Evolutionary conservation across 2,329 filamentous ascomycete species (phyloP), one percentile per base, ranked within the genome.

Genomic region (Bipolaris oryzae): DNA sequence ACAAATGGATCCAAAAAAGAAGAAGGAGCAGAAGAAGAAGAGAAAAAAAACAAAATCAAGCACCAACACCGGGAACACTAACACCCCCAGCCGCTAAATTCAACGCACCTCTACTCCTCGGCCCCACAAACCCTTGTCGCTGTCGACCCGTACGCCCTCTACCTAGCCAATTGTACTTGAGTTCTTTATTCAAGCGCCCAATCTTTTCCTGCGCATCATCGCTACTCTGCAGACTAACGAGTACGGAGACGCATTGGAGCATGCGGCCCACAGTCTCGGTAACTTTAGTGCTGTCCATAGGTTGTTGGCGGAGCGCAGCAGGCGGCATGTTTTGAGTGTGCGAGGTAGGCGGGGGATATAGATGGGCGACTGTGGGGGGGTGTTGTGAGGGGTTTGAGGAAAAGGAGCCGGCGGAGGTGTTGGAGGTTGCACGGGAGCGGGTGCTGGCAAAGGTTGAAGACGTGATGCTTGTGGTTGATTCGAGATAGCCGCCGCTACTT

Each of bases 101-200:
- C 43, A 45, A 16, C 6, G 48, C 53, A 3, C 65, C 63, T 9
- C 62, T 58, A 21, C 67, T 60, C 33, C 61, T 54, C 43, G 64
- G 60, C 15, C 92, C 93, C 0, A 98, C 93, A 72, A 97, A 94
- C 0, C 95, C 95, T 62, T 92, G 86, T 50, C 95, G 81, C 75
- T 98, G 96, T 61, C 95, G 83, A 0, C 95, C 95, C 3, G 92
- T 98, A 34, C 95, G 81, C 0, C 94, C 94, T 44, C 95, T 83
- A 0, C 94, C 94, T 1, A 99, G 83, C 95, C 95, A 99, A 76
- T 99, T 99, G 69, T 97, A 87, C 78, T 98, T 99, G 59, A 99
- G 80, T 67, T 95, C 87, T 71, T 91, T 89, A 55, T 89, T 92
- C 60, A 99, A 80, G 69, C 93, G 86, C 60, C 94, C 89, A 69